Conservation (phyloP, 495 filamentous ascomycete genomes). For the Penicillium lagena region DNA sequence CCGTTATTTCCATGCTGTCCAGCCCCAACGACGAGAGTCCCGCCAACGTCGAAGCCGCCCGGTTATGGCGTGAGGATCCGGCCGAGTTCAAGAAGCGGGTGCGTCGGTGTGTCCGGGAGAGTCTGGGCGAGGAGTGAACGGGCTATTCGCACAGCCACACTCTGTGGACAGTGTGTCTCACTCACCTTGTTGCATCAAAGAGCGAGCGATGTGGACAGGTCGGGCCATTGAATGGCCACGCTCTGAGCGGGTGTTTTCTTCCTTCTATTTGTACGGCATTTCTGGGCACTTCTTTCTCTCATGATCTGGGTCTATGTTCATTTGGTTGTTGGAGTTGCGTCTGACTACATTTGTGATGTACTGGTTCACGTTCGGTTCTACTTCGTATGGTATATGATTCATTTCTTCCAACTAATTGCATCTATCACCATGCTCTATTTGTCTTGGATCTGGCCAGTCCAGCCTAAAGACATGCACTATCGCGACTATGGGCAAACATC, state of each 20-base stretch:
- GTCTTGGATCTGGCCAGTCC: background rate
- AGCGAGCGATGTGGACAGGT: slow-evolving; percentile 4
- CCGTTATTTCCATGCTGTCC: slow-evolving; percentile 87
- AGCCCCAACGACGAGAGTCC: slow-evolving; percentile 94
- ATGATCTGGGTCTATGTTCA: no score
- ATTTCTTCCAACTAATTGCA: background rate
- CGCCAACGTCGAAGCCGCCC: slow-evolving; percentile 88
- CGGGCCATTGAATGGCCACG: no score
- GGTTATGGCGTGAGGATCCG: slow-evolving; percentile 77
- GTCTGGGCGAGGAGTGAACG: slow-evolving; percentile 64
- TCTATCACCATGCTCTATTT: slow-evolving; percentile 9
- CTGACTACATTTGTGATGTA: no score
- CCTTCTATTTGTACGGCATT: no score
- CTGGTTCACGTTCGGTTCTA: no score
- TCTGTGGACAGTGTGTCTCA: slow-evolving; percentile 7
- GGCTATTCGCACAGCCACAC: background rate
- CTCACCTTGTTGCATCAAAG: slow-evolving; percentile 14
- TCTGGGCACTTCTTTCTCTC: no score
- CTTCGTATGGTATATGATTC: no score
- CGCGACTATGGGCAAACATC: no score
- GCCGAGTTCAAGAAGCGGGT: slow-evolving; percentile 75
- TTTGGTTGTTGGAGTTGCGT: no score
- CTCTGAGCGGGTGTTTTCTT: no score
- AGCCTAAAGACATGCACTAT: background rate
- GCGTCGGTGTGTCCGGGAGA: slow-evolving; percentile 73